phyloP scores from a whole-genome alignment of 1,284 basidiomycete genomes.

The Rhodotorula sp. region DNA sequence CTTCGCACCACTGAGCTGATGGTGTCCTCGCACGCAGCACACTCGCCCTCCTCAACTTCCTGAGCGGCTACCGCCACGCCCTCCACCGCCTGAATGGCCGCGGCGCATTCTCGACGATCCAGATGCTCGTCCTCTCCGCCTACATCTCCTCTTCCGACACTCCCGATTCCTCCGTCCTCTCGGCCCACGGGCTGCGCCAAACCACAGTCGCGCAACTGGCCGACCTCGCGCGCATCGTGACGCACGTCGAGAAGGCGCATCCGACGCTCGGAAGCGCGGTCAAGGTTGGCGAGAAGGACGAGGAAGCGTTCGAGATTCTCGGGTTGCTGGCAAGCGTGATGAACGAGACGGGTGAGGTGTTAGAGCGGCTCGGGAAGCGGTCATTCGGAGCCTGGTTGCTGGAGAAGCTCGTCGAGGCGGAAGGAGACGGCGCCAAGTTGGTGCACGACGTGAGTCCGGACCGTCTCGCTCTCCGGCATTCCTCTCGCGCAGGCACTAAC shows the following conservation, averaged over 20 bases:
- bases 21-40: conserved; percentile 2
- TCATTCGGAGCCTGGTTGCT: conserved; percentile 71
- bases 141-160: conserved; percentile 57
- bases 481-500: too few relatives aligned
- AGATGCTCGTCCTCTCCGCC: conserved; percentile 65
- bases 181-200: conserved; percentile 62
- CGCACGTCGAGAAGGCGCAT: conserved; percentile 63
- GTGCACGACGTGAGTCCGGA: conserved; percentile 41
- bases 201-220: conserved; percentile 62
- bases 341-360: conserved; percentile 67
- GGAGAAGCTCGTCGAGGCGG: conserved; percentile 61
- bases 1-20: neutral
- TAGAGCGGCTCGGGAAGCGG: conserved; percentile 62
- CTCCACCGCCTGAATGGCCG: conserved; percentile 66
- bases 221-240: conserved; percentile 60
- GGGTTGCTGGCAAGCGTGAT: conserved; percentile 63
- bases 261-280: conserved; percentile 60
- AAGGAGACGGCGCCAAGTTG: conserved; percentile 47
- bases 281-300: conserved; percentile 69
- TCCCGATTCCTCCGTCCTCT: conserved; percentile 48
- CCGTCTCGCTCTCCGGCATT: neutral
- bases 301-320: conserved; percentile 69
- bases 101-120: conserved; percentile 75
- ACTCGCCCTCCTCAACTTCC: conserved; percentile 74
- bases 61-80: conserved; percentile 68